These are phyloP conservation scores for Chaetomidium leptoderma DNA, from an alignment of 495 filamentous ascomycete genomes.

Conservation along the genomic window DNA sequence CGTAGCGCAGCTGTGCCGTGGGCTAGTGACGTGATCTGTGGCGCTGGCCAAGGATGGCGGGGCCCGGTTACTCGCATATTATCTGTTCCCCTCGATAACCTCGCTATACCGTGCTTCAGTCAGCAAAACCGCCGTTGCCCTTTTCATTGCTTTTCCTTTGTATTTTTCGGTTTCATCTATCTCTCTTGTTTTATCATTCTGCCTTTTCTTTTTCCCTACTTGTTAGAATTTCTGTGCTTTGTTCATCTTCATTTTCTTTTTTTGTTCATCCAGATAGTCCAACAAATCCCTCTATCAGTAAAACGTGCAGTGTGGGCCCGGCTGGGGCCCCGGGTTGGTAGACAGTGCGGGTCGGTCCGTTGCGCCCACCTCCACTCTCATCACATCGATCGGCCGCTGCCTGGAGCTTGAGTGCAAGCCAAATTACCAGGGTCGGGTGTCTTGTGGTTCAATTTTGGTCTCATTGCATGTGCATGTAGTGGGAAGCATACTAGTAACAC, in stretches of 20 bases:
- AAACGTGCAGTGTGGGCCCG: slow-evolving; percentile 7
- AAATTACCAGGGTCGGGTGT: not conserved
- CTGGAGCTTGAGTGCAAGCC: not conserved
- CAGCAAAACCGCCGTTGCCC: too few relatives aligned
- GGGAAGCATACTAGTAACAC: not conserved
- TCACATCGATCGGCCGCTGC: slow-evolving; percentile 8
- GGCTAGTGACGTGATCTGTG: slow-evolving; percentile 38
- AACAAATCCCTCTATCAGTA: too few relatives aligned
- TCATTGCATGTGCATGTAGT: not conserved
- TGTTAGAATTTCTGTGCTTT: too few relatives aligned
- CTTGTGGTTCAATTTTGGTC: not conserved
- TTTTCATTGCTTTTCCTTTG: too few relatives aligned
- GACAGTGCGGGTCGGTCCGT: slow-evolving; percentile 18
- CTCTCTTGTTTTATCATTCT: too few relatives aligned
- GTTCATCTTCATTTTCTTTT: too few relatives aligned
- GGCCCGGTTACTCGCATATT: too few relatives aligned
- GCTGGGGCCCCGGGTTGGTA: slow-evolving; percentile 1
- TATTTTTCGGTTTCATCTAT: too few relatives aligned
- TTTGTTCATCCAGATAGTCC: too few relatives aligned
- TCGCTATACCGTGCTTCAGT: too few relatives aligned
- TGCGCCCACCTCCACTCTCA: not conserved
- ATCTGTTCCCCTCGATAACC: too few relatives aligned
- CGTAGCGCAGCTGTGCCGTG: slow-evolving; percentile 12
- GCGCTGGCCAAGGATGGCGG: slow-evolving; percentile 18
- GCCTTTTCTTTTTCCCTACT: too few relatives aligned